Evolutionary conservation across 163 green algal species (phyloP).

Genomic region (Botryococcus braunii): DNA sequence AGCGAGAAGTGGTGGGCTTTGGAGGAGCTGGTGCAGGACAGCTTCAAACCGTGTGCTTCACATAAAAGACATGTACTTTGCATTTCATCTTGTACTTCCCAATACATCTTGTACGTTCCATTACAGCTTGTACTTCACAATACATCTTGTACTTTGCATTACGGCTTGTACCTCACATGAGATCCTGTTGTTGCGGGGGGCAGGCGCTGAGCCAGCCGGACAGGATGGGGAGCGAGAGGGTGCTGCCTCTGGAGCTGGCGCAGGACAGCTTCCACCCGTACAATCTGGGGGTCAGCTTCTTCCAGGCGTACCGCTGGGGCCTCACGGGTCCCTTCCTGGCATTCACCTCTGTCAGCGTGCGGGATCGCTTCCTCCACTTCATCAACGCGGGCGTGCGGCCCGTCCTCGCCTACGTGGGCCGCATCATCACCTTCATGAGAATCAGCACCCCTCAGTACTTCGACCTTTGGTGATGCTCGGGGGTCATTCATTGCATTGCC

Average conservation of each 20-base stretch:
- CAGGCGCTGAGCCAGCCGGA: background rate
- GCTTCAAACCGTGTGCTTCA: no score
- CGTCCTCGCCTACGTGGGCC: no score
- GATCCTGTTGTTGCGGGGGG: background rate
- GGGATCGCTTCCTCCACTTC: no score
- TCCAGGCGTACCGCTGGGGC: slow-evolving; percentile 8
- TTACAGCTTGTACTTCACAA: background rate
- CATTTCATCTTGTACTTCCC: background rate
- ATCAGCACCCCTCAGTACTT: no score
- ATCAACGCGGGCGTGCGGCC: no score
- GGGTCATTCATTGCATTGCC: no score
- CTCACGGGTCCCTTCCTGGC: slow-evolving; percentile 4
- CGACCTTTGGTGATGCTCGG: no score
- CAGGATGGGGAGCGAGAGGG: slow-evolving; percentile 5
- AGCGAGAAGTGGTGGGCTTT: no score
- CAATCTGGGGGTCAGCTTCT: slow-evolving; percentile 24
- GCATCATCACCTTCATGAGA: no score
- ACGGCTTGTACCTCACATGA: background rate
- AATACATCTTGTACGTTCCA: background rate
- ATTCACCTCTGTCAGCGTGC: no score
- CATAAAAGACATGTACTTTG: no score
- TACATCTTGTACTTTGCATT: background rate
- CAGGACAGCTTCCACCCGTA: slow-evolving; percentile 16
- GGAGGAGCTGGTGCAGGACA: no score
- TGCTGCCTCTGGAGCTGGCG: slow-evolving; percentile 6